Conservation (phyloP, 306 rosid species). For the Canavalia ensiformis region DNA sequence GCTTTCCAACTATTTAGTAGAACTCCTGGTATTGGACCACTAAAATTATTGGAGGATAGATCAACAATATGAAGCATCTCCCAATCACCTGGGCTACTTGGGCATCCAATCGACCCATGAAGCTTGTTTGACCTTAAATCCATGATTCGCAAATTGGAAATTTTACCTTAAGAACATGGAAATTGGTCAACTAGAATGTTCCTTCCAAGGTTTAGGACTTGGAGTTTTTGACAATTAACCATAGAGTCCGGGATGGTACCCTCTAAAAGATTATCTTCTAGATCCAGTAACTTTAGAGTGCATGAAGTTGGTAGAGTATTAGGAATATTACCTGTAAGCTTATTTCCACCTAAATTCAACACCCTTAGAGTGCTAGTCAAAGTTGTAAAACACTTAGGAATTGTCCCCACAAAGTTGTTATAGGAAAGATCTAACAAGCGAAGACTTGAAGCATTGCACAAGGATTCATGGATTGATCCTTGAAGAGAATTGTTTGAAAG, state of each 20-base stretch:
- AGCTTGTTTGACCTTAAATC: neutral
- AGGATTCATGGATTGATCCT: slow-evolving; percentile 41
- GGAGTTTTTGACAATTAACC: neutral
- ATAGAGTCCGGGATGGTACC: slow-evolving; percentile 33
- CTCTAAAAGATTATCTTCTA: slow-evolving; percentile 29
- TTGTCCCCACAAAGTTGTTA: slow-evolving; percentile 28
- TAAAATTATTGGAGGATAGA: slow-evolving; percentile 41
- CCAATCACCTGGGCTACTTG: neutral
- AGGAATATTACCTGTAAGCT: slow-evolving; percentile 20
- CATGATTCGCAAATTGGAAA: neutral
- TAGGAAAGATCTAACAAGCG: slow-evolving; percentile 51
- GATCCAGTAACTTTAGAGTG: slow-evolving; percentile 22
- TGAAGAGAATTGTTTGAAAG: slow-evolving; percentile 38
- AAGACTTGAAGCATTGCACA: slow-evolving; percentile 40
- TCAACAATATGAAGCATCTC: slow-evolving; percentile 23
- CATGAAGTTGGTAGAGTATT: slow-evolving; percentile 34
- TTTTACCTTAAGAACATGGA: slow-evolving; percentile 6
- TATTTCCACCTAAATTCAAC: slow-evolving; percentile 42
- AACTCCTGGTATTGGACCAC: neutral
- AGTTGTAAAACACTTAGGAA: slow-evolving; percentile 44
- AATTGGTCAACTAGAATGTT: neutral
- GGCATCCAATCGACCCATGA: neutral
- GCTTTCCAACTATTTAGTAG: slow-evolving; percentile 28
- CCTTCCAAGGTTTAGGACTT: slow-evolving; percentile 8
- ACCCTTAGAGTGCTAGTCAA: neutral